Evolutionary conservation across 1,284 basidiomycete species (phyloP).

Genomic region (Trichosporon inkin): DNA sequence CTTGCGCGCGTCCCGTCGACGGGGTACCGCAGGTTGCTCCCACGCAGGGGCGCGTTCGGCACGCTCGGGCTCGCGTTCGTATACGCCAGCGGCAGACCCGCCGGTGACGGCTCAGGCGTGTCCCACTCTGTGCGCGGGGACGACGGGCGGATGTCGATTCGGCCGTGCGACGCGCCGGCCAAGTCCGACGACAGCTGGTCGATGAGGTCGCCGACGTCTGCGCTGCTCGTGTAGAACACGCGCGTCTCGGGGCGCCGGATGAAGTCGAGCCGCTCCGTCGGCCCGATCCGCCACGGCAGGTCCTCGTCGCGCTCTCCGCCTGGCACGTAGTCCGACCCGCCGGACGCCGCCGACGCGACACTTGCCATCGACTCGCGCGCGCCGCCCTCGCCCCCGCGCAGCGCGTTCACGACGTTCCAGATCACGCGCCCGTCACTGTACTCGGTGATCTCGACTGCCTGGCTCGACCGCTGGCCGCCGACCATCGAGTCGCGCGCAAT

Average conservation of each 20-base stretch:
- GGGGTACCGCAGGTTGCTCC: neutral
- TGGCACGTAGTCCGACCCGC: neutral
- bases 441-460: slow-evolving; percentile 46
- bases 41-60: neutral
- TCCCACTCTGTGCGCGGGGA: neutral
- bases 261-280: slow-evolving; percentile 14
- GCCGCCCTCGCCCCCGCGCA: slow-evolving; percentile 22
- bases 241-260: slow-evolving; percentile 34
- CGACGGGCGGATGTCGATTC: slow-evolving; percentile 38
- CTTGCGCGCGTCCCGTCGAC: slow-evolving; percentile 25
- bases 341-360: neutral
- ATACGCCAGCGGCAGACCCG: neutral
- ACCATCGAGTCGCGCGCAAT: neutral
- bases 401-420: slow-evolving; percentile 45
- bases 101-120: neutral
- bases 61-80: neutral
- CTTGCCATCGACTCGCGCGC: slow-evolving; percentile 3
- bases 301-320: slow-evolving; percentile 11
- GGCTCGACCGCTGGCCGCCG: slow-evolving; percentile 18
- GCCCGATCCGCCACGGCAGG: slow-evolving; percentile 20
- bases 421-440: slow-evolving; percentile 45
- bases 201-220: slow-evolving; percentile 46
- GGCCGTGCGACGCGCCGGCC: slow-evolving; percentile 33
- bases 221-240: slow-evolving; percentile 40
- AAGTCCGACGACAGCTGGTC: slow-evolving; percentile 39